Percentiles rank a stretch among this genome's conserved stretches.
Evolutionary conservation across 1,139 yeast species (phyloP).

Genomic region (Suhomyces terraborum): DNA sequence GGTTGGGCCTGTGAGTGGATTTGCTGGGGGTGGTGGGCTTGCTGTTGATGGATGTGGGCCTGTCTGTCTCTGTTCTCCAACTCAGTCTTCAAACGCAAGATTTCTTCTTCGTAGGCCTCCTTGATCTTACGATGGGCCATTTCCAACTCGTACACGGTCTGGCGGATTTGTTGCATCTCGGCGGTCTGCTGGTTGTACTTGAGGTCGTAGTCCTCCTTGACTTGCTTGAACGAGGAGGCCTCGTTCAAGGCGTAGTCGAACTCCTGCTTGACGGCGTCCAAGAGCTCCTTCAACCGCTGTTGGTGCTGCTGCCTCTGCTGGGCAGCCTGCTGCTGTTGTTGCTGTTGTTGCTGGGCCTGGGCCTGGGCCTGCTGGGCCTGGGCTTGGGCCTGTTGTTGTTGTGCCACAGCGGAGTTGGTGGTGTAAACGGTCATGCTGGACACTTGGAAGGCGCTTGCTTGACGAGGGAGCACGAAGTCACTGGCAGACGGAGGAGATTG

Average conservation of each 20-base stretch:
- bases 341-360: constrained; percentile 27
- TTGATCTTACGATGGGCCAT: constrained; percentile 93
- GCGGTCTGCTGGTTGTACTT: constrained; percentile 90
- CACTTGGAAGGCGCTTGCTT: too few relatives aligned
- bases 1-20: constrained; percentile 29
- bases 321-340: constrained; percentile 17
- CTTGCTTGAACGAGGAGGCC: constrained; percentile 83
- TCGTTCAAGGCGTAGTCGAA: constrained; percentile 85
- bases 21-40: constrained; percentile 18
- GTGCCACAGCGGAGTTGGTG: constrained; percentile 36
- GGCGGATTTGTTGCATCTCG: constrained; percentile 93
- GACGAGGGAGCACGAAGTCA: background rate
- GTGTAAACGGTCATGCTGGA: constrained; percentile 39
- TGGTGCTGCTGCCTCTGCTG: constrained; percentile 50
- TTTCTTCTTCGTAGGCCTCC: constrained; percentile 94
- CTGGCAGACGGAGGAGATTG: background rate
- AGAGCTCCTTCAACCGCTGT: constrained; percentile 68
- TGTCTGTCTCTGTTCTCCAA: constrained; percentile 72
- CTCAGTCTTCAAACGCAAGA: constrained; percentile 80
- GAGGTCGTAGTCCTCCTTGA: constrained; percentile 90
- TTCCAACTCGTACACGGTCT: constrained; percentile 91
- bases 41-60: constrained; percentile 43
- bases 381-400: constrained; percentile 23
- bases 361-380: constrained; percentile 29
- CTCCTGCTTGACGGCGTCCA: constrained; percentile 92